These are phyloP conservation scores for Theileria parva DNA, from an alignment of 169 alveolate species.

Conservation along the genomic window DNA sequence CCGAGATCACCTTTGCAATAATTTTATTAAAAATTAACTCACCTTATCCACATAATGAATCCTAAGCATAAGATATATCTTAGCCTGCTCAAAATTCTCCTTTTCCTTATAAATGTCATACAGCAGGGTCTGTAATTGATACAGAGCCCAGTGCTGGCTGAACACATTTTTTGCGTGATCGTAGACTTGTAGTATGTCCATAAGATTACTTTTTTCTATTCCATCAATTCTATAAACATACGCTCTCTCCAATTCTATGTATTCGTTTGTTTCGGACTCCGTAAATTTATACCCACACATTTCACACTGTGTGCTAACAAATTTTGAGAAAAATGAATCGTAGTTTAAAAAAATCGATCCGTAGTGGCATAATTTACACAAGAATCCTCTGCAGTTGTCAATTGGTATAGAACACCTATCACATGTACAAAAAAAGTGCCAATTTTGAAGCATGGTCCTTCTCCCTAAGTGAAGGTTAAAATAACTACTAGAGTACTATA, in stretches of 20 bases:
- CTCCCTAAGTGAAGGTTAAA: slow-evolving; percentile 30
- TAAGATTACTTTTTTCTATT: slow-evolving; percentile 39
- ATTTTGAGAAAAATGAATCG: not conserved
- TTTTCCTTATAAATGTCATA: slow-evolving; percentile 52
- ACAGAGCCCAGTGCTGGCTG: slow-evolving; percentile 76
- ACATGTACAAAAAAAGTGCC: slow-evolving; percentile 83
- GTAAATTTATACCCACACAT: slow-evolving; percentile 34
- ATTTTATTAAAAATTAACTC: not conserved
- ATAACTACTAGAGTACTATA: slow-evolving; percentile 54
- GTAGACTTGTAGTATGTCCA: slow-evolving; percentile 57
- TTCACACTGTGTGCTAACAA: slow-evolving; percentile 29
- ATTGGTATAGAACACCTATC: slow-evolving; percentile 72
- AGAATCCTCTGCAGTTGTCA: slow-evolving; percentile 78
- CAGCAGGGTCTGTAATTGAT: slow-evolving; percentile 62
- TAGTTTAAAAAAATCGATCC: slow-evolving; percentile 45
- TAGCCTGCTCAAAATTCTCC: slow-evolving; percentile 33
- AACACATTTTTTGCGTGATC: slow-evolving; percentile 72
- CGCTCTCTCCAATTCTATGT: slow-evolving; percentile 56
- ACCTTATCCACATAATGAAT: slow-evolving; percentile 38
- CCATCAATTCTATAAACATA: slow-evolving; percentile 36
- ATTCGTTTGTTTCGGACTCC: slow-evolving; percentile 27
- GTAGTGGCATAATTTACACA: slow-evolving; percentile 76
- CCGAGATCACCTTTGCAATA: slow-evolving; percentile 23
- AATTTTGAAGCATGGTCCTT: slow-evolving; percentile 76
- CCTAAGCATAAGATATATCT: slow-evolving; percentile 28